Conservation (phyloP, 495 filamentous ascomycete genomes). For the Clohesyomyces aquaticus region DNA sequence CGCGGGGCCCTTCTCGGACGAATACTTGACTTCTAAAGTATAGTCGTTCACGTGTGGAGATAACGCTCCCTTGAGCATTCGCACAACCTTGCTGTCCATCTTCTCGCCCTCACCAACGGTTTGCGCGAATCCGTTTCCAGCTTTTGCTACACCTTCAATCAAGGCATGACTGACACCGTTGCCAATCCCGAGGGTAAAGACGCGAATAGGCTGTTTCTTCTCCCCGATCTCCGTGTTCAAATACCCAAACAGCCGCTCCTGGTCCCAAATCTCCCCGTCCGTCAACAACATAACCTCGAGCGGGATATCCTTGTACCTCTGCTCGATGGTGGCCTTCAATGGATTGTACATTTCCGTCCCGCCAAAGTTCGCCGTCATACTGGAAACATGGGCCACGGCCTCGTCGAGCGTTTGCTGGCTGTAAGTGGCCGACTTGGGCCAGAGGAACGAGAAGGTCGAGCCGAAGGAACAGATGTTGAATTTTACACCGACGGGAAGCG, state of each 20-base stretch:
- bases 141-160: conserved; percentile 68
- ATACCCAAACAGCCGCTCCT: conserved; percentile 58
- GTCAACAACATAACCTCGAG: conserved; percentile 71
- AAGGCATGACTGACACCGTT: conserved; percentile 62
- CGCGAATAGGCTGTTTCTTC: conserved; percentile 57
- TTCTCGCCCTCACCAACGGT: conserved; percentile 60
- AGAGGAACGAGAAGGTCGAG: conserved; percentile 57
- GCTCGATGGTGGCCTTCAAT: conserved; percentile 56
- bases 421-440: conserved; percentile 61
- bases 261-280: conserved; percentile 70
- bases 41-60: conserved; percentile 65
- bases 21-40: conserved; percentile 63
- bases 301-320: conserved; percentile 55
- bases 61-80: conserved; percentile 72
- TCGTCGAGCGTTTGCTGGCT: conserved; percentile 53
- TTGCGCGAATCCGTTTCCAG: conserved; percentile 70
- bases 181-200: conserved; percentile 72
- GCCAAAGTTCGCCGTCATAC: conserved; percentile 62
- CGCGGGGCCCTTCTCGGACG: conserved; percentile 40
- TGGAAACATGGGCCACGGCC: conserved; percentile 59
- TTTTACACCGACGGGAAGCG: conserved; percentile 64
- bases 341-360: conserved; percentile 69
- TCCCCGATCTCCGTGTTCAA: conserved; percentile 55
- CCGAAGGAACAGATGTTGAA: conserved; percentile 82
- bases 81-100: conserved; percentile 65